A percentile compares a stretch with the other conserved stretches of the same genome.
phyloP scores from a whole-genome alignment of 352 stramenopile genomes.

The Achlya hypogyna region DNA sequence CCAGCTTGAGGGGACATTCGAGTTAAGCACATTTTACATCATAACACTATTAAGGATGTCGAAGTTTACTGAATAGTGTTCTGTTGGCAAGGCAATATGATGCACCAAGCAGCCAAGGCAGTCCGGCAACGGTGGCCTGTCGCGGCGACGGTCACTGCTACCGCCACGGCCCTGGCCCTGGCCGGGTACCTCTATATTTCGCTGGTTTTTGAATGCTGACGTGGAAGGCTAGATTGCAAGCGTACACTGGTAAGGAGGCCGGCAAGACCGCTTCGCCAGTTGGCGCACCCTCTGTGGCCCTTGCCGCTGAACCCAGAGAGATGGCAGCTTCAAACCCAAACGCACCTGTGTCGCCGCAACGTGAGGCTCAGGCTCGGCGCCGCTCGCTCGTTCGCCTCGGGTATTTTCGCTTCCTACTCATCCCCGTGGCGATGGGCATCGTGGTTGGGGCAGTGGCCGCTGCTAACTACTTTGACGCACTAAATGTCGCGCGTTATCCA shows the following conservation, averaged over 20 bases:
- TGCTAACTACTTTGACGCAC: neutral
- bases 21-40: no score
- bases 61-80: no score
- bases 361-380: neutral
- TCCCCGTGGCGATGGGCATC: neutral
- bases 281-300: neutral
- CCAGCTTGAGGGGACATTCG: no score
- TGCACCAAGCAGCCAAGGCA: neutral
- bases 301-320: neutral
- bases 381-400: neutral
- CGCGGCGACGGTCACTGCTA: conserved; percentile 7
- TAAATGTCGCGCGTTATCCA: neutral
- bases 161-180: neutral
- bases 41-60: no score
- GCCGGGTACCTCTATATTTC: neutral
- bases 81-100: neutral
- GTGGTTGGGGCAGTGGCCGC: neutral
- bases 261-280: neutral
- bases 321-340: neutral
- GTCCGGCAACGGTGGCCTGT: conserved; percentile 3
- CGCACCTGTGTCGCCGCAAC: neutral
- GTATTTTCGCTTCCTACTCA: conserved; percentile 1
- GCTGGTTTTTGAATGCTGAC: neutral
- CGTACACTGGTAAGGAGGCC: neutral
- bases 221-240: neutral